Conservation (phyloP, 192 early-diverging fungal genomes). For the Coemansia reversa region DNA sequence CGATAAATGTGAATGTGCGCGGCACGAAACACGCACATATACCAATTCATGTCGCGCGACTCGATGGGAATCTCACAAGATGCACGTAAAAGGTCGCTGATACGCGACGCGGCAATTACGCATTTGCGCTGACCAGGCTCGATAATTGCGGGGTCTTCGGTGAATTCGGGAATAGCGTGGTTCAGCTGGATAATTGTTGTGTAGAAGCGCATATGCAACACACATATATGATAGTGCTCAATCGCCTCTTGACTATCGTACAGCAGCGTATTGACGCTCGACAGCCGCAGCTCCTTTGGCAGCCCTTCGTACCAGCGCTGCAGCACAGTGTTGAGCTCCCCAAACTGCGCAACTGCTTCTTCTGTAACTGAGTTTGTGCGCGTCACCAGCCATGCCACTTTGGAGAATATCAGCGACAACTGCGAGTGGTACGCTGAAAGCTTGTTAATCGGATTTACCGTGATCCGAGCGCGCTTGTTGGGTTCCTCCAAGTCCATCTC, state of each 20-base stretch:
- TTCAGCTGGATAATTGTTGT: slow-evolving; percentile 52
- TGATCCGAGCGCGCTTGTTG: slow-evolving; percentile 28
- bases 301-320: slow-evolving; percentile 54
- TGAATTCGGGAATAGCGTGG: slow-evolving; percentile 53
- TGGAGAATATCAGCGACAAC: slow-evolving; percentile 54
- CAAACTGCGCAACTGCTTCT: slow-evolving; percentile 45
- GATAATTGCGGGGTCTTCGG: slow-evolving; percentile 40
- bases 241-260: slow-evolving; percentile 29
- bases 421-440: slow-evolving; percentile 51
- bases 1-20: slow-evolving; percentile 52
- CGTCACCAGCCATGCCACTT: slow-evolving; percentile 55
- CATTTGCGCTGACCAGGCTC: slow-evolving; percentile 54
- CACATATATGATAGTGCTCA: slow-evolving; percentile 47
- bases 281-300: slow-evolving; percentile 49
- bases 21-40: slow-evolving; percentile 56
- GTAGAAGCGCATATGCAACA: slow-evolving; percentile 52
- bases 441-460: slow-evolving; percentile 35
- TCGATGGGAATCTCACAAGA: slow-evolving; percentile 50
- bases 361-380: slow-evolving; percentile 29
- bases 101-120: slow-evolving; percentile 48
- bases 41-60: slow-evolving; percentile 53
- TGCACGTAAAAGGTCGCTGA: slow-evolving; percentile 49
- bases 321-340: slow-evolving; percentile 52
- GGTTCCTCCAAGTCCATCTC: not conserved
- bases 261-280: slow-evolving; percentile 42